These are phyloP conservation scores for Teunomyces stri DNA, from an alignment of 805 yeast species.

Conservation along the genomic window DNA sequence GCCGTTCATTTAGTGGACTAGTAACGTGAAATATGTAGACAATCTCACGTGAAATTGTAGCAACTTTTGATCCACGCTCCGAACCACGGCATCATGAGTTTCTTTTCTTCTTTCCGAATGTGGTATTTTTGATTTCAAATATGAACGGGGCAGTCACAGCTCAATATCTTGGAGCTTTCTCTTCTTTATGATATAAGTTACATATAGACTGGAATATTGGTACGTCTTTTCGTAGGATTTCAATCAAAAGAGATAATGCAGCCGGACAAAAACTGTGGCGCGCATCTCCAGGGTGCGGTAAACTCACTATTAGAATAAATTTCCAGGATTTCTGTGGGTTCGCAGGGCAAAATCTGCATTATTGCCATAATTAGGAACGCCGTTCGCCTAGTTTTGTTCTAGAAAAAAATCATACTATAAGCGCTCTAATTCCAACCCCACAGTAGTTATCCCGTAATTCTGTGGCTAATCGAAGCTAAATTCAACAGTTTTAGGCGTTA, in stretches of 20 bases:
- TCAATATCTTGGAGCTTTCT: background rate
- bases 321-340: background rate
- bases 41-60: conserved; percentile 3
- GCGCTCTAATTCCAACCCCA: background rate
- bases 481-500: background rate
- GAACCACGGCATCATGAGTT: background rate
- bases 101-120: background rate
- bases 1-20: background rate
- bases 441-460: background rate
- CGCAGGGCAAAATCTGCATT: background rate
- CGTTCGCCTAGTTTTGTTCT: no score
- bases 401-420: background rate
- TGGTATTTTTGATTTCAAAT: no score
- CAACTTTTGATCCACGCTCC: background rate
- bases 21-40: background rate
- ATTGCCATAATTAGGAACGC: no score
- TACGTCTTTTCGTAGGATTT: background rate
- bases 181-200: no score
- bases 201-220: background rate
- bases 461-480: background rate
- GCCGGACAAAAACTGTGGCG: background rate
- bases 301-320: background rate
- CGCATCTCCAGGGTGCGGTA: no score
- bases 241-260: background rate
- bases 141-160: background rate